Conservation (phyloP, 192 early-diverging fungal species). For the Linnemannia exigua region DNA sequence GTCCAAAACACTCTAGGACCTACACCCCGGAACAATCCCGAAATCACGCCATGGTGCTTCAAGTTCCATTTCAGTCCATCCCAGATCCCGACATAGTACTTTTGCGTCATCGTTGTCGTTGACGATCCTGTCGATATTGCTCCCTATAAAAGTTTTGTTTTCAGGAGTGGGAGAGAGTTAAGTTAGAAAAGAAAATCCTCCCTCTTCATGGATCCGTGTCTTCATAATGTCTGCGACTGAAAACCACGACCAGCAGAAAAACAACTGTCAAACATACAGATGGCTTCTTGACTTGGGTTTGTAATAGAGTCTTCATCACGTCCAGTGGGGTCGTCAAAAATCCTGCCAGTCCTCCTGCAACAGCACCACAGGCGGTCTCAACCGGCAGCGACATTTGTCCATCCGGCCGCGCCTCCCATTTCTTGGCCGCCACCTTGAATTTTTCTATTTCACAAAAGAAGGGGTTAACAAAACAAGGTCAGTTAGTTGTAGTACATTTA, state of each 20-base stretch:
- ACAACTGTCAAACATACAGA: slow-evolving; percentile 31
- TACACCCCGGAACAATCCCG: slow-evolving; percentile 80
- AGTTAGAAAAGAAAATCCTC: neutral
- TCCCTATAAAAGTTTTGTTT: neutral
- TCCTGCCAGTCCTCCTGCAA: slow-evolving; percentile 70
- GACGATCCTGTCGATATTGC: slow-evolving; percentile 23
- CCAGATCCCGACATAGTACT: slow-evolving; percentile 69
- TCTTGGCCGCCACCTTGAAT: slow-evolving; percentile 65
- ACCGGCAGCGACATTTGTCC: slow-evolving; percentile 60
- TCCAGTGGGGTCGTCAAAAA: slow-evolving; percentile 73
- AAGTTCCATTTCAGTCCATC: slow-evolving; percentile 71
- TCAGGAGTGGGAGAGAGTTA: neutral
- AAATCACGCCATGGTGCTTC: slow-evolving; percentile 65
- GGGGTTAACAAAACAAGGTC: no score
- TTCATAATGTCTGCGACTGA: neutral
- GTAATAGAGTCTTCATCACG: slow-evolving; percentile 71
- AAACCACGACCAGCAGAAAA: neutral
- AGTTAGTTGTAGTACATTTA: slow-evolving; percentile 1
- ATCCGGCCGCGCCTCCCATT: slow-evolving; percentile 54
- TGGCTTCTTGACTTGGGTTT: slow-evolving; percentile 64
- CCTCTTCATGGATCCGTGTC: neutral
- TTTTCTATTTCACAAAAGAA: slow-evolving; percentile 50
- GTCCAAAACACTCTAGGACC: slow-evolving; percentile 84
- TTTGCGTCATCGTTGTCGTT: slow-evolving; percentile 15
- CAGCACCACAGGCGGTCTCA: slow-evolving; percentile 63